Conservation (phyloP, 2,329 filamentous ascomycete genomes). For the Pochonia chlamydosporia region DNA sequence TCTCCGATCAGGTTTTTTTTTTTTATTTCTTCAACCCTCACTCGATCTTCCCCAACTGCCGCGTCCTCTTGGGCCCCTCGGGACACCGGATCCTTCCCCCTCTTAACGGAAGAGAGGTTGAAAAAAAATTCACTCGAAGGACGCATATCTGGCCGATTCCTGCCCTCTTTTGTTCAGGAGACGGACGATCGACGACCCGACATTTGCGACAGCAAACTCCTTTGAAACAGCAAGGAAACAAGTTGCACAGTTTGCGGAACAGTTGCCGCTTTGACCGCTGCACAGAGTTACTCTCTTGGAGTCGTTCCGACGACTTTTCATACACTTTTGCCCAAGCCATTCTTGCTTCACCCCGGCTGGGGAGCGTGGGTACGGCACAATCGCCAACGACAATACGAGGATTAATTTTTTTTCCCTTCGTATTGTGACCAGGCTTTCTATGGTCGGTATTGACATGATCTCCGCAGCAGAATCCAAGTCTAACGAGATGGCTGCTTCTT, state of each 20-base stretch:
- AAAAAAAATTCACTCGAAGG: no score
- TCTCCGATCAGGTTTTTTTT: not conserved
- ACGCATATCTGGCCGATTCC: not conserved
- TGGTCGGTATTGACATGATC: slow-evolving; percentile 19
- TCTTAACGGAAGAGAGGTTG: not conserved
- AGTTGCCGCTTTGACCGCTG: not conserved
- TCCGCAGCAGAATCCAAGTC: slow-evolving; percentile 20
- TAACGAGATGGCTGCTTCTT: slow-evolving; percentile 45
- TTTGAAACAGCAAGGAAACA: not conserved
- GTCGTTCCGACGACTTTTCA: slow-evolving; percentile 2
- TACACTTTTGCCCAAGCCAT: slow-evolving; percentile 3
- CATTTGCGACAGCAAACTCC: not conserved
- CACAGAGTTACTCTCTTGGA: not conserved
- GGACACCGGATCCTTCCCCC: not conserved
- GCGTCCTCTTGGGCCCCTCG: not conserved
- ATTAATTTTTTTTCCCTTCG: slow-evolving; percentile 5
- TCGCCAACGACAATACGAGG: slow-evolving; percentile 9
- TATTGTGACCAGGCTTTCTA: slow-evolving; percentile 14
- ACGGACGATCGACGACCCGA: not conserved
- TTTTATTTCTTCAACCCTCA: not conserved
- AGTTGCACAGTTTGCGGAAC: not conserved
- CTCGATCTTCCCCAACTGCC: not conserved
- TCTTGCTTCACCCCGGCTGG: slow-evolving; percentile 11
- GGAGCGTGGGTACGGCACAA: slow-evolving; percentile 12
- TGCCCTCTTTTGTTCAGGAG: not conserved